Conservation (phyloP, 768 basidiomycete genomes). For the Candolleomyces efflorescens region DNA sequence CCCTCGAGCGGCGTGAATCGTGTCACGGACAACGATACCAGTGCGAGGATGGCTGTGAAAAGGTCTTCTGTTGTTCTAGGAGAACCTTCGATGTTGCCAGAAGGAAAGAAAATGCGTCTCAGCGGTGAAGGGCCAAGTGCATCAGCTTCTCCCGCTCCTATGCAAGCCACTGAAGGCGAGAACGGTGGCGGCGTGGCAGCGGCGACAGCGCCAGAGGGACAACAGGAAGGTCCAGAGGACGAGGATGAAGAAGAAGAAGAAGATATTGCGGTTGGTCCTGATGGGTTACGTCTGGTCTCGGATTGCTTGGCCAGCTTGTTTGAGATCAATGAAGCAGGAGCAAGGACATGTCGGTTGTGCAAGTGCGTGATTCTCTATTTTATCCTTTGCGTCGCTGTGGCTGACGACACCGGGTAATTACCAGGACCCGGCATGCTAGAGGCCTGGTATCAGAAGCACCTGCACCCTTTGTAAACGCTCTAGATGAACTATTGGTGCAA, state of each 20-base stretch:
- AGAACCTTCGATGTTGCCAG: too few relatives aligned
- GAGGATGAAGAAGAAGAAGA: constrained; percentile 30
- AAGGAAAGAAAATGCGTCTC: too few relatives aligned
- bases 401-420: neutral
- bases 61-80: too few relatives aligned
- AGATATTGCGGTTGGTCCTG: constrained; percentile 33
- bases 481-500: constrained; percentile 32
- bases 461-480: constrained; percentile 26
- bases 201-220: neutral
- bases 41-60: too few relatives aligned
- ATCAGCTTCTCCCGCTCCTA: too few relatives aligned
- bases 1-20: too few relatives aligned
- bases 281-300: constrained; percentile 34
- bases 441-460: constrained; percentile 14
- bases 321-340: constrained; percentile 22
- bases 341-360: constrained; percentile 46
- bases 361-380: constrained; percentile 32
- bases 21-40: too few relatives aligned
- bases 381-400: neutral
- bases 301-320: constrained; percentile 44
- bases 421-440: neutral
- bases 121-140: too few relatives aligned
- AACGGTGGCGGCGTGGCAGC: neutral
- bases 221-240: constrained; percentile 3
- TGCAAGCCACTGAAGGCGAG: too few relatives aligned